Evolutionary conservation across 306 rosid species (phyloP), one percentile per base, ranked within the genome.

Genomic region (Vigna unguiculata): DNA sequence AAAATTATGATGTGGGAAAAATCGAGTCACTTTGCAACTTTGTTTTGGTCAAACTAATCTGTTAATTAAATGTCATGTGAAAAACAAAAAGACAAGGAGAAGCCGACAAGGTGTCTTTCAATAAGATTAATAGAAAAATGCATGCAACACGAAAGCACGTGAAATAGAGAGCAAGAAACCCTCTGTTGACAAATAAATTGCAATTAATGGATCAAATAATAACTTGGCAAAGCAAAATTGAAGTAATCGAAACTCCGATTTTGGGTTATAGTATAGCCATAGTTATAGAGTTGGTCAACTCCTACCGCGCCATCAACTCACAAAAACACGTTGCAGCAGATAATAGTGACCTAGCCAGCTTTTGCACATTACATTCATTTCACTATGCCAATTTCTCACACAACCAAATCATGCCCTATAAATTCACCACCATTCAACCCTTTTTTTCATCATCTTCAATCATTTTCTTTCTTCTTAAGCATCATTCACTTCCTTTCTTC

Each of bases 321-420:
- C 64, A 24, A 2, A 11, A 58, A 58, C 64, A 22, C 64, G 63
- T 1, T 24, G 63, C 25, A 57, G 63, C 63, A 57, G 63, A 57
- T 57, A 57, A 57, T 57, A 57, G 62, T 0, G 62, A 53, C 59
- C 14, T 1, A 17, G 4, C 28, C 59, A 45, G 40, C 40, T 34
- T 34, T 34, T 34, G 40, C n/a, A n/a, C n/a, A n/a, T n/a, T 6
- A 34, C 40, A 6, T 6, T 34, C 8, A 34, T 34, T n/a, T 34
- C 9, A 34, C 40, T 6, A 34, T 34, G 9, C 1, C 2, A 34
- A 34, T 34, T 32, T 52, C 17, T 64, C 32, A 38, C 17, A 19
- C 19, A 63, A 4, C 49, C 30, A 36, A 63, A 38, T 63, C 5
- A 38, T 38, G 9, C 7, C 12, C 71, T 66, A 66, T 66, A 66